Conservation (phyloP, 129 eudicot species). For the Chrysanthemum makinoi region DNA sequence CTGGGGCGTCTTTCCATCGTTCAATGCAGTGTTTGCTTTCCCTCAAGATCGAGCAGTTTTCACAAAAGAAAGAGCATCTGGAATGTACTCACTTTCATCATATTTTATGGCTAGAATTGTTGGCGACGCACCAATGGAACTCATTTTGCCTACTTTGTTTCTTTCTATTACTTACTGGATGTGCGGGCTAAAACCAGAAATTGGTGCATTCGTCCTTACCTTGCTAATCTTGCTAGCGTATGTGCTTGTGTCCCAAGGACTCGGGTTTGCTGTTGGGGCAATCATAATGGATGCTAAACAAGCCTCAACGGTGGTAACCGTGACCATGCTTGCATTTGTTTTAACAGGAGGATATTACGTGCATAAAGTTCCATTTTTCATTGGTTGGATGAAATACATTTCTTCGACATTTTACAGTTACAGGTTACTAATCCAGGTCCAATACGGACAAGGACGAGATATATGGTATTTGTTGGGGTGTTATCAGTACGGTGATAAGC, state of each 20-base stretch:
- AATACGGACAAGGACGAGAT: constrained; percentile 69
- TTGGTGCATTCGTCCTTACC: constrained; percentile 54
- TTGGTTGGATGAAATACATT: constrained; percentile 77
- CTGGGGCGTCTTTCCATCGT: constrained; percentile 92
- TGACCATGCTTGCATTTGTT: constrained; percentile 86
- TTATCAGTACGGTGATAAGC: constrained; percentile 25
- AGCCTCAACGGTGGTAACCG: constrained; percentile 79
- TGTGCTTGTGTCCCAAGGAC: constrained; percentile 89
- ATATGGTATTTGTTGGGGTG: constrained; percentile 61
- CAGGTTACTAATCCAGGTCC: constrained; percentile 66
- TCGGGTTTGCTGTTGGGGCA: constrained; percentile 86
- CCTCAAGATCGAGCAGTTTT: constrained; percentile 90
- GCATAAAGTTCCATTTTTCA: constrained; percentile 68
- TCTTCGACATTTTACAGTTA: constrained; percentile 78
- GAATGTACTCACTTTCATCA: constrained; percentile 82
- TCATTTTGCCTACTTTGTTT: constrained; percentile 74
- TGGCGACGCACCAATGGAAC: constrained; percentile 92
- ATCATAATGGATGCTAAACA: constrained; percentile 90
- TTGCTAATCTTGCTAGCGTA: constrained; percentile 54
- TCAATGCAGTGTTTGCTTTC: constrained; percentile 81
- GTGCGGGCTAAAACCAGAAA: constrained; percentile 76
- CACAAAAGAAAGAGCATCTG: constrained; percentile 79
- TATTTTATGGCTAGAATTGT: constrained; percentile 83
- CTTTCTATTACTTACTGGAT: constrained; percentile 76
- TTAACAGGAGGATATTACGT: constrained; percentile 90